A percentile compares a stretch with the other conserved stretches of the same genome.
These are phyloP conservation scores for Arabidopsis arenosa DNA, from an alignment of 345 rosid genomes.

Conservation along the genomic window DNA sequence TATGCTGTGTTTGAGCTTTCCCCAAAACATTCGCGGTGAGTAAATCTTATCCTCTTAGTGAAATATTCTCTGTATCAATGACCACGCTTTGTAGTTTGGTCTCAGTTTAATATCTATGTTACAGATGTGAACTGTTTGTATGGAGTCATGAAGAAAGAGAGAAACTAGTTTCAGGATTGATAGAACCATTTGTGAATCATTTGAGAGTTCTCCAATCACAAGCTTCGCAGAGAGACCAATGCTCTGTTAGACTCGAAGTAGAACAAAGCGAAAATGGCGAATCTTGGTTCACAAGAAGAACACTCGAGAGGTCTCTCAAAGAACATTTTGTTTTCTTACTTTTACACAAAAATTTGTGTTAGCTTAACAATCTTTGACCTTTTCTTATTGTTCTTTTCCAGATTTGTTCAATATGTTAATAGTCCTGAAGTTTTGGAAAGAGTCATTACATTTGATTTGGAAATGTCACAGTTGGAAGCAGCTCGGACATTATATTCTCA, in stretches of 20 bases:
- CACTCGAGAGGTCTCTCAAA: slow-evolving; percentile 80
- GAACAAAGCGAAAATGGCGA: slow-evolving; percentile 50
- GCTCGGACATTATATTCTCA: slow-evolving; percentile 82
- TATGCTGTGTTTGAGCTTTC: slow-evolving; percentile 83
- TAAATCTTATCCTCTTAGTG: not conserved
- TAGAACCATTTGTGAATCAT: slow-evolving; percentile 80
- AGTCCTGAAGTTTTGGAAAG: slow-evolving; percentile 83
- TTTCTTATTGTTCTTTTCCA: slow-evolving; percentile 30
- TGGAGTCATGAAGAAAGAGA: slow-evolving; percentile 75
- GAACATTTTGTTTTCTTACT: not conserved
- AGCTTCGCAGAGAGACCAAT: slow-evolving; percentile 54
- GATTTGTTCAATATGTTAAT: slow-evolving; percentile 91
- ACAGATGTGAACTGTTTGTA: slow-evolving; percentile 70
- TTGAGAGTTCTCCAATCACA: slow-evolving; percentile 78
- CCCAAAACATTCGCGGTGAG: slow-evolving; percentile 74
- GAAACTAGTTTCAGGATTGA: slow-evolving; percentile 84
- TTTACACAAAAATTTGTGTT: not conserved
- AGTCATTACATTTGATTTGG: slow-evolving; percentile 75
- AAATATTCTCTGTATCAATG: not conserved
- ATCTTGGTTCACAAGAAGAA: slow-evolving; percentile 90
- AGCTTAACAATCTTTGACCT: slow-evolving; percentile 21
- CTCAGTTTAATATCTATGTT: slow-evolving; percentile 3
- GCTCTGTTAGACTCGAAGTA: slow-evolving; percentile 66
- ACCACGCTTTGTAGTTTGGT: not conserved
- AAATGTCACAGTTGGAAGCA: slow-evolving; percentile 95